phyloP scores from a whole-genome alignment of 345 rosid genomes.

The Salix caprea region DNA sequence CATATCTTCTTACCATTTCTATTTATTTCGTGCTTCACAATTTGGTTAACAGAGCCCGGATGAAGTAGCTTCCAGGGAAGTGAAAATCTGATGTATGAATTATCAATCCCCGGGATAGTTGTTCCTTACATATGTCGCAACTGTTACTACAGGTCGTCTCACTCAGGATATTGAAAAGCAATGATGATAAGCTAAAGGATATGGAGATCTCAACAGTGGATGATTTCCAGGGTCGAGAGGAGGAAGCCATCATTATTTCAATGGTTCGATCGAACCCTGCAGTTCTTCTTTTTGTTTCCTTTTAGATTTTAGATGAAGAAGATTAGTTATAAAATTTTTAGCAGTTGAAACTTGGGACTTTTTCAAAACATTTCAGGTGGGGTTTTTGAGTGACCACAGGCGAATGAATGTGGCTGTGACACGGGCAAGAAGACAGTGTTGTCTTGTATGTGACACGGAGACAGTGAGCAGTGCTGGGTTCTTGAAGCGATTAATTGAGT shows the following conservation, averaged over 20 bases:
- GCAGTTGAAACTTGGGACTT: conserved; percentile 4
- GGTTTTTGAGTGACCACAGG: conserved; percentile 76
- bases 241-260: conserved; percentile 90
- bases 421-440: conserved; percentile 87
- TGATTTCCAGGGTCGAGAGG: conserved; percentile 97
- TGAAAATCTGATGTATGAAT: background rate
- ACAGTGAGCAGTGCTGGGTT: conserved; percentile 69
- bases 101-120: background rate
- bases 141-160: conserved; percentile 53
- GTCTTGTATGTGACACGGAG: conserved; percentile 84
- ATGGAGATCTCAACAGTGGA: conserved; percentile 93
- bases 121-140: conserved; percentile 11
- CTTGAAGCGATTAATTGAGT: conserved; percentile 70
- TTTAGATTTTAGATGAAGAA: background rate
- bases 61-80: background rate
- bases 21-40: conserved; percentile 3
- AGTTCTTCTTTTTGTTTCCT: background rate
- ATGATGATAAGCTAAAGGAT: conserved; percentile 68
- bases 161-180: conserved; percentile 63
- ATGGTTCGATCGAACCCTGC: conserved; percentile 78
- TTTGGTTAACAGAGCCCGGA: background rate
- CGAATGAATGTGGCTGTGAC: conserved; percentile 97
- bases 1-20: background rate
- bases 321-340: background rate
- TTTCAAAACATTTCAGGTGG: conserved; percentile 46